These are phyloP conservation scores for Wickerhamomyces silvicola DNA, from an alignment of 805 yeast genomes.

Conservation along the genomic window DNA sequence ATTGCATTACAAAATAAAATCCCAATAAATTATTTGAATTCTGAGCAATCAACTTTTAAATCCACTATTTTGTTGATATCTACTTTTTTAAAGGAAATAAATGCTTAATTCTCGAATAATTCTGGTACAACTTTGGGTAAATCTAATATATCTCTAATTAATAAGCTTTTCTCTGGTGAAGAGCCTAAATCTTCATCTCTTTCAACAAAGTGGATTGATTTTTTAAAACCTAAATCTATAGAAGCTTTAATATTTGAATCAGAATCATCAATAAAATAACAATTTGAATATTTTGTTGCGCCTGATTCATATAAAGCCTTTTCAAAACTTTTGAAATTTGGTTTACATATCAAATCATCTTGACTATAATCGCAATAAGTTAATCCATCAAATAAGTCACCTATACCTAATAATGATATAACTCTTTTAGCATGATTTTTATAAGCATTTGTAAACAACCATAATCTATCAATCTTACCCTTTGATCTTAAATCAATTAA, in stretches of 20 bases:
- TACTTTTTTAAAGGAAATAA: not conserved
- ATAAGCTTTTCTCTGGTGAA: constrained; percentile 37
- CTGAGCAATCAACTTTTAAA: not conserved
- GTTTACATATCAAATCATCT: constrained; percentile 77
- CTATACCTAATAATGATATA: constrained; percentile 72
- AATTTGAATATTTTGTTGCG: constrained; percentile 38
- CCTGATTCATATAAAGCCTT: constrained; percentile 63
- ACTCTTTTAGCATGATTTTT: constrained; percentile 84
- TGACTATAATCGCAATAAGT: constrained; percentile 80
- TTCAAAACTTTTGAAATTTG: constrained; percentile 66
- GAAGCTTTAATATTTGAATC: constrained; percentile 76
- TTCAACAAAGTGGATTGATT: constrained; percentile 72
- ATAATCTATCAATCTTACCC: constrained; percentile 62
- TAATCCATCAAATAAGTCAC: constrained; percentile 91
- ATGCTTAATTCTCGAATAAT: constrained; percentile 6
- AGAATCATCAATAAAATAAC: constrained; percentile 85
- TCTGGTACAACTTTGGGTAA: constrained; percentile 27
- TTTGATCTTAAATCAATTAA: constrained; percentile 34
- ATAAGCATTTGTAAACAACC: constrained; percentile 96
- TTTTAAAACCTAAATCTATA: constrained; percentile 59
- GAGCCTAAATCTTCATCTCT: constrained; percentile 42
- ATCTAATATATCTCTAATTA: constrained; percentile 54
- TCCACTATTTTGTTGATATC: not conserved
- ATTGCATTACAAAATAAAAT: not conserved
- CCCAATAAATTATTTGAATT: not conserved